Evolutionary conservation across 495 filamentous ascomycete species (phyloP), one percentile per base, ranked within the genome.

Genomic region (Podospora sp.): DNA sequence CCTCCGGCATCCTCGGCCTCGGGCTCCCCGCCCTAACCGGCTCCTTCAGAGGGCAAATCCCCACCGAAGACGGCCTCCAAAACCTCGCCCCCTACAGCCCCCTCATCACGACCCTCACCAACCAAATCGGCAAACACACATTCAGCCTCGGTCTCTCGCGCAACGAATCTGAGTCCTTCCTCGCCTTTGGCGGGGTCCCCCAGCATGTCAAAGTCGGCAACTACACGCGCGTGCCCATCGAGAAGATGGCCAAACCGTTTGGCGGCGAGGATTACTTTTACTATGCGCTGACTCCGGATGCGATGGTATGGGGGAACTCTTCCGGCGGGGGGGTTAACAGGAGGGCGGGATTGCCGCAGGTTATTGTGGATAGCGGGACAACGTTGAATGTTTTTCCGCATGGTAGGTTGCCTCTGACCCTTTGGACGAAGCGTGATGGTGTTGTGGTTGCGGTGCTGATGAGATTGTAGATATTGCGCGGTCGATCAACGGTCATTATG

Each of bases 1-100:
- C 77, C 6, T 78, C 76, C 64, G 87, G 87, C 6, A 71, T 90
- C 16, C 72, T 89, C 0, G 86, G 87, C 9, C 77, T 90, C n/a
- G 84, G 80, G 0, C 85, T 87, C 64, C 84, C 83, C n/a, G 72
- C 68, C 7, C 69, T 75, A 35, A 75, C 75, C 16, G 68, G 67
- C 12, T 64, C 75, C 11, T 77, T 72, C 61, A 68, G 46, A 12
- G 69, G 74, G 33, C 69, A 67, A 16, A 62, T 61, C 20, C 72
- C 70, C 14, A 36, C 49, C 1, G 67, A 71, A 16, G 72, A 76
- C 60, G 71, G 70, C 56, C 51, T 68, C 20, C 66, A 67, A 25
- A 71, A 72, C 53, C 53, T 73, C 9, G 66, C 72, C 0, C 61
- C 68, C 22, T 77, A 77, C 65, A 65, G 63, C 35, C 75, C 72